Evolutionary conservation across 2,329 filamentous ascomycete species (phyloP), one percentile per base, ranked within the genome.

Genomic region (Nannizzia gypsea): DNA sequence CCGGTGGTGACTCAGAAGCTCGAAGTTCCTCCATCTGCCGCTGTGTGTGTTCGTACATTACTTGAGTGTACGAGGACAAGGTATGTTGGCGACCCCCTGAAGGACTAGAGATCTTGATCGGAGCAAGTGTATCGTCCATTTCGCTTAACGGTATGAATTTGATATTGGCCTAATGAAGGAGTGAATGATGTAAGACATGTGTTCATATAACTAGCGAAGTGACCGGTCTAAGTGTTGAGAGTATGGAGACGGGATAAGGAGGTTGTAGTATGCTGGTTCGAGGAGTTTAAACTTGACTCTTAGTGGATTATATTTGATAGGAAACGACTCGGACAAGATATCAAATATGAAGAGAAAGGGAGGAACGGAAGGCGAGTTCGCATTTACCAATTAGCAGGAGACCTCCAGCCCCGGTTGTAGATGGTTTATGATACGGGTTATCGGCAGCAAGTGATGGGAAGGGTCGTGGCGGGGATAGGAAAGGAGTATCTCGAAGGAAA

Each of bases 11-110:
- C 42, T 40, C 48, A 15, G 34, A 42, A 24, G 26, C 36, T 48
- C 17, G 31, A 15, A 63, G 56, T 3, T 50, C 58, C 6, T 63
- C 59, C 13, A 64, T 63, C 34, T 64, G 63, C 17, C 57, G 54
- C 42, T 61, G 56, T 2, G 64, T 65, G 54, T 65, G 64, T 46
- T 61, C 44, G 42, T 64, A 60, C 63, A 65, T 65, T n/a, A 58
- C 26, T 38, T 60, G 60, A 2, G 62, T 56, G 24, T 65, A 65
- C 22, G 50, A 54, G 24, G 28, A 17, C 31, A 54, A 34, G 13
- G 50, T 54, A 31, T 54, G 15, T 20, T 26, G 50, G n/a, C 28
- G 28, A 15, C 13, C 50, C 26, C 50, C 31, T 13, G 50, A 34
- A 34, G 50, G 26, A 13, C 50, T 34, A 3, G 26, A 34, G 24